Evolutionary conservation across 192 early-diverging fungal species (phyloP).

Genomic region (Phycomyces blakesleeanus): DNA sequence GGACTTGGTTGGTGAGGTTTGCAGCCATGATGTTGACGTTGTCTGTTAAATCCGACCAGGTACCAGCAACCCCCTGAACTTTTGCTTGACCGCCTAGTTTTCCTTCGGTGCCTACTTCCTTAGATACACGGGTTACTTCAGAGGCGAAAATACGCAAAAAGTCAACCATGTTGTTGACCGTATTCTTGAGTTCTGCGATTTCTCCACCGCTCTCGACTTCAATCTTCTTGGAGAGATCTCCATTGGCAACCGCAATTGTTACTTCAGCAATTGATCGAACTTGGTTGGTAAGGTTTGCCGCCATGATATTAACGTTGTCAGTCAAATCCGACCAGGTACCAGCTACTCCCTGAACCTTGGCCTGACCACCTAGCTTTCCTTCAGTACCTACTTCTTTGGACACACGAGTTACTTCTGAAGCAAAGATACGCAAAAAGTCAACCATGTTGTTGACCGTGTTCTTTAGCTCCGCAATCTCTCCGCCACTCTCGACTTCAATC

Average conservation of each 20-base stretch:
- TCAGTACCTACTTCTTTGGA: constrained; percentile 72
- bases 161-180: constrained; percentile 63
- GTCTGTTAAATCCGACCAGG: constrained; percentile 45
- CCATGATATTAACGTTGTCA: constrained; percentile 54
- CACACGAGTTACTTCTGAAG: constrained; percentile 68
- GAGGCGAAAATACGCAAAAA: constrained; percentile 44
- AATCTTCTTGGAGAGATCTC: constrained; percentile 60
- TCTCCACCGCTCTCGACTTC: constrained; percentile 49
- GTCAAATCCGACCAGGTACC: constrained; percentile 50
- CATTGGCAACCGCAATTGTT: constrained; percentile 55
- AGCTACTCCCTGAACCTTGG: constrained; percentile 38
- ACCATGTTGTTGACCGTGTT: constrained; percentile 65
- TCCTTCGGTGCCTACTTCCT: constrained; percentile 51
- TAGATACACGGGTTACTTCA: constrained; percentile 49
- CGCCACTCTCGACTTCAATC: constrained; percentile 48
- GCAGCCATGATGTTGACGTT: constrained; percentile 51
- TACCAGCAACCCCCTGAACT: constrained; percentile 34
- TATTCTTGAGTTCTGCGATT: constrained; percentile 53
- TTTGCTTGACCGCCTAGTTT: constrained; percentile 45
- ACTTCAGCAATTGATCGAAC: constrained; percentile 66
- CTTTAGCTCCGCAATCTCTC: constrained; percentile 60
- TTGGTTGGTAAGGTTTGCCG: constrained; percentile 51
- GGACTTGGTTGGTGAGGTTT: constrained; percentile 43
- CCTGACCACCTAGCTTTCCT: constrained; percentile 65
- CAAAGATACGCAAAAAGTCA: constrained; percentile 44